A percentile compares a stretch with the other conserved stretches of the same genome.
phyloP scores from a whole-genome alignment of 495 filamentous ascomycete species.

The Lentithecium fluviatile region DNA sequence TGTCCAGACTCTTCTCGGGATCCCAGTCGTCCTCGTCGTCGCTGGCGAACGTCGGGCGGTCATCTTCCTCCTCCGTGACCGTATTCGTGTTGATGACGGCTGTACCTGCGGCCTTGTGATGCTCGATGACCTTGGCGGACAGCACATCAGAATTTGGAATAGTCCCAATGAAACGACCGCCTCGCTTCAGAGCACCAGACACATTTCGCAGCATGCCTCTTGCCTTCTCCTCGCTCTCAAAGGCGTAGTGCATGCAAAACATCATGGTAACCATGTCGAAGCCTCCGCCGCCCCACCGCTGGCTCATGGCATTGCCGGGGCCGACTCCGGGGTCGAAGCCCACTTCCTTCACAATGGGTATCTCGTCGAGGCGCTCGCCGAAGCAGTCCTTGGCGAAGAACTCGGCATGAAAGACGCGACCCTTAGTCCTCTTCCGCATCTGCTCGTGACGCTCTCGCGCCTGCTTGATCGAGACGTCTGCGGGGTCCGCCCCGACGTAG shows the following conservation, averaged over 20 bases:
- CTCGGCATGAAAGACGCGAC: slow-evolving; percentile 71
- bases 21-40: slow-evolving; percentile 52
- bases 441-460: slow-evolving; percentile 76
- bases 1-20: slow-evolving; percentile 40
- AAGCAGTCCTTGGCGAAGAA: slow-evolving; percentile 91
- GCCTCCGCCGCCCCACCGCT: slow-evolving; percentile 68
- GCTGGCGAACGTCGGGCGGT: slow-evolving; percentile 19
- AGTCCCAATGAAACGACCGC: slow-evolving; percentile 86
- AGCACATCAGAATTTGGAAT: slow-evolving; percentile 93
- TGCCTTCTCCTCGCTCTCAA: slow-evolving; percentile 82
- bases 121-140: slow-evolving; percentile 56
- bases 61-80: slow-evolving; percentile 3
- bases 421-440: slow-evolving; percentile 59
- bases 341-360: slow-evolving; percentile 75
- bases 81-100: slow-evolving; percentile 7
- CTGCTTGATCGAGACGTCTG: slow-evolving; percentile 86
- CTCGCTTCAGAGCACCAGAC: slow-evolving; percentile 82
- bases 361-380: slow-evolving; percentile 70
- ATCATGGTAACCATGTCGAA: slow-evolving; percentile 98
- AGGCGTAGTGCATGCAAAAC: slow-evolving; percentile 99
- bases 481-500: slow-evolving; percentile 91
- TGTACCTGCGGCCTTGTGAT: slow-evolving; percentile 34
- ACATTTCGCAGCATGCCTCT: slow-evolving; percentile 93
- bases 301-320: slow-evolving; percentile 55
- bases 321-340: slow-evolving; percentile 73